phyloP scores from a whole-genome alignment of 176 grass and related monocot species.

The Aechmea fasciata region DNA sequence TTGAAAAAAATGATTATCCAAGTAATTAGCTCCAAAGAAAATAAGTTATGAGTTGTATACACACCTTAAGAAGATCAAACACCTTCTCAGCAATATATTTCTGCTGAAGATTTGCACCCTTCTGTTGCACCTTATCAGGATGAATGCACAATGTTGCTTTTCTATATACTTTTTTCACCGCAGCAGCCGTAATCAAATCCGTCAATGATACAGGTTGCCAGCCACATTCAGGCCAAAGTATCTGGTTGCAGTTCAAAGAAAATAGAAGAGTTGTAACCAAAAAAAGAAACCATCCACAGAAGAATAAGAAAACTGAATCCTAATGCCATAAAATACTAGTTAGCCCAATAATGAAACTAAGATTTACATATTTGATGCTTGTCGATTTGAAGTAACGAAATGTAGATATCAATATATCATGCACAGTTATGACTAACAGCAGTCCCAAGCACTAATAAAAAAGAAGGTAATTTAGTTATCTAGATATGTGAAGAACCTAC shows the following conservation, averaged over 20 bases:
- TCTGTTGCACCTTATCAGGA: slow-evolving; percentile 49
- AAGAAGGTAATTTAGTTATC: too few relatives aligned
- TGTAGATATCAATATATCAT: too few relatives aligned
- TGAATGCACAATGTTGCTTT: slow-evolving; percentile 43
- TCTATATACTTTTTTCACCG: slow-evolving; percentile 43
- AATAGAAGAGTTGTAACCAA: background rate
- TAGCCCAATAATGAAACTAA: too few relatives aligned
- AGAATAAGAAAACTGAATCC: too few relatives aligned
- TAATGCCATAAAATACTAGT: too few relatives aligned
- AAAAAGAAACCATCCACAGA: background rate
- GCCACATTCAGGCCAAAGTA: slow-evolving; percentile 39
- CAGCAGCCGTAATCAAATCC: slow-evolving; percentile 27
- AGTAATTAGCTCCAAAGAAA: background rate
- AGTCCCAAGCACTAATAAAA: too few relatives aligned
- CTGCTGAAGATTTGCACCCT: slow-evolving; percentile 37
- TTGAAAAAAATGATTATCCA: background rate
- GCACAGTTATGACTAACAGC: too few relatives aligned
- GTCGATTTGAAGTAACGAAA: too few relatives aligned
- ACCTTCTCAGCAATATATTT: slow-evolving; percentile 51
- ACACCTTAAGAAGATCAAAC: slow-evolving; percentile 47
- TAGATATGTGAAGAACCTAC: too few relatives aligned
- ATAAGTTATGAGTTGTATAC: background rate
- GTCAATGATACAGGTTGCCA: slow-evolving; percentile 39
- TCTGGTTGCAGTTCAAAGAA: slow-evolving; percentile 20
- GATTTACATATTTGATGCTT: too few relatives aligned